These are phyloP conservation scores for Phytopythium ostracodes DNA, from an alignment of 352 stramenopile genomes.

Conservation along the genomic window DNA sequence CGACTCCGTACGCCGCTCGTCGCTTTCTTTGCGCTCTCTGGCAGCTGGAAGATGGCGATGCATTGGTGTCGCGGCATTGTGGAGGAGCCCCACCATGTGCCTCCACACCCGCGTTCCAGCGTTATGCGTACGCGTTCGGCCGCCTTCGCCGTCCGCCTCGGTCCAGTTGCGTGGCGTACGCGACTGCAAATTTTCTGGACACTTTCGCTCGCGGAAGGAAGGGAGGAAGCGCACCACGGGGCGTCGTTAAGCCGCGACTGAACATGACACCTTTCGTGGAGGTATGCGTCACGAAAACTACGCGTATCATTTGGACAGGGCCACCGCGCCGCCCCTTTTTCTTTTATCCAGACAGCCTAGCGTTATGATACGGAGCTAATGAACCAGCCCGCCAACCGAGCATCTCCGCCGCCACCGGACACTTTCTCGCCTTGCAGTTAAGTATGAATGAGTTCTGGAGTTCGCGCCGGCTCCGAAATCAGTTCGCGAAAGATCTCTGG, in stretches of 20 bases:
- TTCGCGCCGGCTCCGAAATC: conserved; percentile 1
- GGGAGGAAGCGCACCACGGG: neutral
- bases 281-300: neutral
- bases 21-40: neutral
- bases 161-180: neutral
- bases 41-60: neutral
- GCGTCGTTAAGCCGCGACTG: neutral
- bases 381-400: neutral
- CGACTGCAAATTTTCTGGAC: neutral
- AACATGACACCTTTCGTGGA: neutral
- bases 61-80: neutral
- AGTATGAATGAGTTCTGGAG: no score
- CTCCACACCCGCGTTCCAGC: neutral
- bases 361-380: neutral
- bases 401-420: neutral
- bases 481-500: conserved; percentile 9
- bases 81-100: no score
- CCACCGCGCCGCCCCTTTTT: neutral
- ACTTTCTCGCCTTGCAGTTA: no score
- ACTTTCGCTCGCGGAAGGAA: neutral
- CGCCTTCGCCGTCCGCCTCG: neutral
- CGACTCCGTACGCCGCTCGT: neutral
- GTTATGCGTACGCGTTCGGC: no score
- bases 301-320: conserved; percentile 1
- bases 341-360: neutral